A percentile compares a stretch with the other conserved stretches of the same genome.
Conservation (phyloP, 139 green algal species). For the Nannochloris sp. region DNA sequence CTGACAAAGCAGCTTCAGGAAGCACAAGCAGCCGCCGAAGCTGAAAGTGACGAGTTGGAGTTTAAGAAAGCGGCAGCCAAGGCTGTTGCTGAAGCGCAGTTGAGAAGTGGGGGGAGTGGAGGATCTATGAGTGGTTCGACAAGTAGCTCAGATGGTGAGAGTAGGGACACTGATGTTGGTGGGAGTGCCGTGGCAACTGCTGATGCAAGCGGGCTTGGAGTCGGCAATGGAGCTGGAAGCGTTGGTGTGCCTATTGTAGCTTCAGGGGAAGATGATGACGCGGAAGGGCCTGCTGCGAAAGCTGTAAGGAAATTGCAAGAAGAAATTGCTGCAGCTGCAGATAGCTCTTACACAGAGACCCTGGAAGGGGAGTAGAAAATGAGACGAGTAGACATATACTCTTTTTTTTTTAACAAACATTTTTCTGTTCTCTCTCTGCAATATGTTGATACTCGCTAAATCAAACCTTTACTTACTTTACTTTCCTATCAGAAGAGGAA, state of each 20-base stretch:
- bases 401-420: not conserved
- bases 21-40: constrained; percentile 24
- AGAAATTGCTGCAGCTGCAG: constrained; percentile 21
- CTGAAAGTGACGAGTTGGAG: constrained; percentile 33
- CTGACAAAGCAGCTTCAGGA: constrained; percentile 36
- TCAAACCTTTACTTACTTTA: not conserved
- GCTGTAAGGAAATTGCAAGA: constrained; percentile 31
- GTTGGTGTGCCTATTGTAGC: not conserved
- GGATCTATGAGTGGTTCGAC: constrained; percentile 4
- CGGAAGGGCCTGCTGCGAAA: constrained; percentile 28
- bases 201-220: not conserved
- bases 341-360: constrained; percentile 15
- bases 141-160: constrained; percentile 1
- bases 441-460: not conserved
- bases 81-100: not conserved
- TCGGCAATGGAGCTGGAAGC: not conserved
- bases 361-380: not conserved
- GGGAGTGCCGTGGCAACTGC: not conserved
- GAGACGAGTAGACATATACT: not conserved
- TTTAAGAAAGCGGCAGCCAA: constrained; percentile 16
- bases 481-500: too few relatives aligned
- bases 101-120: not conserved
- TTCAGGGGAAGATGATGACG: constrained; percentile 1
- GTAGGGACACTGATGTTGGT: not conserved
- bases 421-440: not conserved